Evolutionary conservation across 331 rosid species (phyloP).

Genomic region (Quercus lobata): DNA sequence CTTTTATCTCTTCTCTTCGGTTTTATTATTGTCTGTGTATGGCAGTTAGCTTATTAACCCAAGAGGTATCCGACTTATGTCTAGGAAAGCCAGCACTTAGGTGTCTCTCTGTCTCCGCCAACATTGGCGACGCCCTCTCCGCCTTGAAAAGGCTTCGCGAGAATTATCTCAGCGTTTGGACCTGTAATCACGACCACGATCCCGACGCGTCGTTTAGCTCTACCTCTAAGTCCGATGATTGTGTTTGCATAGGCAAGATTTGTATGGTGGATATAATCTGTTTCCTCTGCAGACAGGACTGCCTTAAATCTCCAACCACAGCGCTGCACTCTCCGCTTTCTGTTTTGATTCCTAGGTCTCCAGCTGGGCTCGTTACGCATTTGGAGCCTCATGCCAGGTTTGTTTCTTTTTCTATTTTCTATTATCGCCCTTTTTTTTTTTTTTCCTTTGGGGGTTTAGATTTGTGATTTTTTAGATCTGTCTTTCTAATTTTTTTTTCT

Average conservation of each 20-base stretch:
- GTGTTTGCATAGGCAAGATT: slow-evolving; percentile 60
- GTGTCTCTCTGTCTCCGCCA: slow-evolving; percentile 46
- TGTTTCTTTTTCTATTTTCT: background rate
- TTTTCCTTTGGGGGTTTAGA: too few relatives aligned
- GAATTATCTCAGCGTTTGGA: slow-evolving; percentile 64
- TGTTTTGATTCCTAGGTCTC: slow-evolving; percentile 20
- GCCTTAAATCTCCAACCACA: slow-evolving; percentile 39
- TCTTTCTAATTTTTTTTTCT: background rate
- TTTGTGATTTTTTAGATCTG: background rate
- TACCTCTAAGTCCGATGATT: slow-evolving; percentile 5
- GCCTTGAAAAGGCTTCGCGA: slow-evolving; percentile 41
- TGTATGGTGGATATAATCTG: slow-evolving; percentile 61
- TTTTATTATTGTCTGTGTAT: slow-evolving; percentile 30
- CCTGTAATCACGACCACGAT: slow-evolving; percentile 58
- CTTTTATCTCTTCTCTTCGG: background rate
- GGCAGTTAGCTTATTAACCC: slow-evolving; percentile 52
- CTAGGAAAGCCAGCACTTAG: slow-evolving; percentile 82
- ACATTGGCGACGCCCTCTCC: slow-evolving; percentile 59
- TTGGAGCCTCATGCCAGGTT: slow-evolving; percentile 69
- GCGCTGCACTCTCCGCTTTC: slow-evolving; percentile 58
- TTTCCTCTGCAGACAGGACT: slow-evolving; percentile 48
- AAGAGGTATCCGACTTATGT: slow-evolving; percentile 69
- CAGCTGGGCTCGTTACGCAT: slow-evolving; percentile 42
- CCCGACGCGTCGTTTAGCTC: background rate
- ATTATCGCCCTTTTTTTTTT: too few relatives aligned